Evolutionary conservation across 208 protist species (phyloP).

Genomic region (Leishmania braziliensis): DNA sequence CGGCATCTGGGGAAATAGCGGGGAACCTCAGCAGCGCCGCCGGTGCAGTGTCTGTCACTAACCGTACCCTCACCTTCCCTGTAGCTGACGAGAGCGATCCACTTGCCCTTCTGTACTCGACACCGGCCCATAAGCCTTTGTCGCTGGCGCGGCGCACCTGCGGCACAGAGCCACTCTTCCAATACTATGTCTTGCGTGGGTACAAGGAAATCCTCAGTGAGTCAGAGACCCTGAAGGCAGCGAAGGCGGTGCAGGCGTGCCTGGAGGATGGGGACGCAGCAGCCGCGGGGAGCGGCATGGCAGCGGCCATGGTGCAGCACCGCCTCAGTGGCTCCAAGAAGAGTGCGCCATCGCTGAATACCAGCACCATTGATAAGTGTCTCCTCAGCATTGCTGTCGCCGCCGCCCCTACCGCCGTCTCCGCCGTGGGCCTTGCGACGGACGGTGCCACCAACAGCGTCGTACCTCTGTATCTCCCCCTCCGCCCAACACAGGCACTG

Average conservation of each 20-base stretch:
- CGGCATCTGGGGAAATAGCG: no score
- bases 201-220: conserved; percentile 42
- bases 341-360: background rate
- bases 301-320: background rate
- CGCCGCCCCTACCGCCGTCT: background rate
- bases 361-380: conserved; percentile 1
- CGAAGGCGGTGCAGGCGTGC: conserved; percentile 23
- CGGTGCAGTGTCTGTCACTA: background rate
- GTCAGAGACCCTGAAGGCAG: conserved; percentile 12
- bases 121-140: conserved; percentile 14
- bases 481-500: conserved; percentile 19
- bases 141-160: conserved; percentile 24
- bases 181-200: conserved; percentile 60
- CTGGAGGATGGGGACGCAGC: background rate
- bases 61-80: conserved; percentile 14
- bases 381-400: conserved; percentile 6
- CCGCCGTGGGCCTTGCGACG: background rate
- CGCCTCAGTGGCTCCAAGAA: background rate
- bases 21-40: background rate
- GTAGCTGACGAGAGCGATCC: conserved; percentile 12
- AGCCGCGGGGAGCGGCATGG: conserved; percentile 1
- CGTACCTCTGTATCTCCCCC: conserved; percentile 10
- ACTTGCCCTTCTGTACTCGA: conserved; percentile 21
- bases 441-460: background rate
- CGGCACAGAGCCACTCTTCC: conserved; percentile 39